These are phyloP conservation scores for Pleurotus tuoliensis DNA, from an alignment of 768 basidiomycete species.

Conservation along the genomic window DNA sequence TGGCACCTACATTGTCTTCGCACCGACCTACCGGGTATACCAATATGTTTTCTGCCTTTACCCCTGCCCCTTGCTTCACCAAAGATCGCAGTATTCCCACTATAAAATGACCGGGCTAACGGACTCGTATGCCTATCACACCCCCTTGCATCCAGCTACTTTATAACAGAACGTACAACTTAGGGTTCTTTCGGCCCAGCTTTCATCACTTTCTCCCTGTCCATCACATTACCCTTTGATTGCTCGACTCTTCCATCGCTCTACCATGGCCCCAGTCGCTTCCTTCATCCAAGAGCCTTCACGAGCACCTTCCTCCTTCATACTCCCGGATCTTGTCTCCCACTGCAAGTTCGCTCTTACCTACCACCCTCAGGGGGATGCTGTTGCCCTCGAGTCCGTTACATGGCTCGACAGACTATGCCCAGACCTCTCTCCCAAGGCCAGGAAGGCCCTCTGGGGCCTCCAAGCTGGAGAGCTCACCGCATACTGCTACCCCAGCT, in stretches of 20 bases:
- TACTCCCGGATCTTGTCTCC: constrained; percentile 52
- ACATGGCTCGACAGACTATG: constrained; percentile 47
- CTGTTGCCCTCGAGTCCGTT: constrained; percentile 42
- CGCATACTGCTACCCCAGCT: constrained; percentile 58
- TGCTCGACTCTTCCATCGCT: neutral
- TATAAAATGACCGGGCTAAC: neutral
- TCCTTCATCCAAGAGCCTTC: neutral
- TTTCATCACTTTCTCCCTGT: neutral
- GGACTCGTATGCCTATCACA: neutral
- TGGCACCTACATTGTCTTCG: constrained; percentile 5
- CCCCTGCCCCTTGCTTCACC: neutral
- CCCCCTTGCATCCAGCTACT: neutral
- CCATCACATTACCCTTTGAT: neutral
- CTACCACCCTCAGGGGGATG: constrained; percentile 43
- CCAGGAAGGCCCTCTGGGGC: constrained; percentile 45
- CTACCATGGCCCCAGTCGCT: neutral
- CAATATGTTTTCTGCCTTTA: neutral
- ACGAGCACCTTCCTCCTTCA: constrained; percentile 30
- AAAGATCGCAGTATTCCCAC: neutral
- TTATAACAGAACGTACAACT: neutral
- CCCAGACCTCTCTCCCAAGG: constrained; percentile 40
- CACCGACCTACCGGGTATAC: constrained; percentile 1
- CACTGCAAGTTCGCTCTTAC: constrained; percentile 44
- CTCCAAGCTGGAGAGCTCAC: constrained; percentile 66
- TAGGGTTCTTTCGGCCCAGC: neutral